Percentiles rank a stretch among this genome's conserved stretches.
Conservation (phyloP, 2,329 filamentous ascomycete genomes). For the Aspergillus sp. region DNA sequence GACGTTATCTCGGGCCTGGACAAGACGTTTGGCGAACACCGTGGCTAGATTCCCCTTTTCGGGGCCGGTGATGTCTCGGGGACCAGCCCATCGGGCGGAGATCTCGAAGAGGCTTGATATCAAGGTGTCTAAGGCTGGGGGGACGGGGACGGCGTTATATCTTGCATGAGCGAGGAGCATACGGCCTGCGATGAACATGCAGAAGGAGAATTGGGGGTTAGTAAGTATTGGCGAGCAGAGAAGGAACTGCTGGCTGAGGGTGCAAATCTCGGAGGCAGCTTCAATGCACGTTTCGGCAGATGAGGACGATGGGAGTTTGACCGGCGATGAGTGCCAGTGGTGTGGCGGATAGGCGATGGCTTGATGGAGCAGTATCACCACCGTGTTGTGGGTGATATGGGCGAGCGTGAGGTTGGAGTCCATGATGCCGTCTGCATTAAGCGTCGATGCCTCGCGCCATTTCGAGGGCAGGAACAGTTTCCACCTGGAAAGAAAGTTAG, state of each 20-base stretch:
- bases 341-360: slow-evolving; percentile 43
- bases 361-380: slow-evolving; percentile 51
- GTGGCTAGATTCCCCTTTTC: slow-evolving; percentile 19
- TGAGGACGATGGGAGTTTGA: slow-evolving; percentile 45
- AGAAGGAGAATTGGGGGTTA: slow-evolving; percentile 46
- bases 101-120: slow-evolving; percentile 37
- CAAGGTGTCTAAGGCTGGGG: slow-evolving; percentile 33
- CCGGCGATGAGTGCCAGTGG: slow-evolving; percentile 30
- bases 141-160: slow-evolving; percentile 31
- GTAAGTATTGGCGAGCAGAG: slow-evolving; percentile 29
- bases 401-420: slow-evolving; percentile 34
- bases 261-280: slow-evolving; percentile 46
- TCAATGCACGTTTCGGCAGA: slow-evolving; percentile 52
- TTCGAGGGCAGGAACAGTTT: slow-evolving; percentile 30
- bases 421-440: slow-evolving; percentile 39
- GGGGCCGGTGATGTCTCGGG: slow-evolving; percentile 1
- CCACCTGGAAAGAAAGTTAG: slow-evolving; percentile 14
- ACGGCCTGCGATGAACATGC: slow-evolving; percentile 46
- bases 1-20: slow-evolving; percentile 13
- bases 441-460: slow-evolving; percentile 32
- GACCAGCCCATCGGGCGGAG: slow-evolving; percentile 39
- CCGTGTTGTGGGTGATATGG: slow-evolving; percentile 52
- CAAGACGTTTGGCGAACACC: slow-evolving; percentile 20
- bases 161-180: slow-evolving; percentile 41
- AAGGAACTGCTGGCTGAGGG: slow-evolving; percentile 47